Percentiles rank a stretch among this genome's conserved stretches.
These are phyloP conservation scores for Suillus clintonianus DNA, from an alignment of 768 basidiomycete species.

Conservation along the genomic window DNA sequence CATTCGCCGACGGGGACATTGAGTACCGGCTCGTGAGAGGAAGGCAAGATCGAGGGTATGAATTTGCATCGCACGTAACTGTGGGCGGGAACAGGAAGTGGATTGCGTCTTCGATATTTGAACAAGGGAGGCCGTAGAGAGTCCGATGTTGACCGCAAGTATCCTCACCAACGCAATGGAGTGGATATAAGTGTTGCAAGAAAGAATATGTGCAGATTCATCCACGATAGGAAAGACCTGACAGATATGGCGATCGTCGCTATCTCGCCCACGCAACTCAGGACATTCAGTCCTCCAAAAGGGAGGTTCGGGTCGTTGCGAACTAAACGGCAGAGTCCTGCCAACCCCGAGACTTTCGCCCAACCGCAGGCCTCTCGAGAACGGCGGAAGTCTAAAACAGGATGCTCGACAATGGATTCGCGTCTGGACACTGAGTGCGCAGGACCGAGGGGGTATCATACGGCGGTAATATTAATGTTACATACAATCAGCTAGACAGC, in stretches of 20 bases:
- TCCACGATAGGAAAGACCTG: background rate
- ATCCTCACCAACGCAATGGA: background rate
- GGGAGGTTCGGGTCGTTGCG: background rate
- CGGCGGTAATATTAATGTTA: too few relatives aligned
- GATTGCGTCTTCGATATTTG: background rate
- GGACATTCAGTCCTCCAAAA: background rate
- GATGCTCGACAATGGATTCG: background rate
- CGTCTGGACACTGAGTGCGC: background rate
- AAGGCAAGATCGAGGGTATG: background rate
- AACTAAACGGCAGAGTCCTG: background rate
- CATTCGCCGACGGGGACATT: background rate
- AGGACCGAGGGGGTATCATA: too few relatives aligned
- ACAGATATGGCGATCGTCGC: background rate
- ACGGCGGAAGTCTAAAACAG: background rate
- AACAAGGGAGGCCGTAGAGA: background rate
- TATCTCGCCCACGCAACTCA: background rate
- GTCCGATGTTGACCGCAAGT: background rate
- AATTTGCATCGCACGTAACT: background rate
- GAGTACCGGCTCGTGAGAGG: background rate
- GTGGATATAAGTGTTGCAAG: background rate
- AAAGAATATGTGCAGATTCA: background rate
- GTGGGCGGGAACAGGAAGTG: background rate
- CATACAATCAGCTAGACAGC: too few relatives aligned
- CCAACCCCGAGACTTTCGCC: background rate
- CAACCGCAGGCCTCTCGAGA: background rate